These are phyloP conservation scores for Limtongia smithiae DNA, from an alignment of 805 yeast species.

Conservation along the genomic window DNA sequence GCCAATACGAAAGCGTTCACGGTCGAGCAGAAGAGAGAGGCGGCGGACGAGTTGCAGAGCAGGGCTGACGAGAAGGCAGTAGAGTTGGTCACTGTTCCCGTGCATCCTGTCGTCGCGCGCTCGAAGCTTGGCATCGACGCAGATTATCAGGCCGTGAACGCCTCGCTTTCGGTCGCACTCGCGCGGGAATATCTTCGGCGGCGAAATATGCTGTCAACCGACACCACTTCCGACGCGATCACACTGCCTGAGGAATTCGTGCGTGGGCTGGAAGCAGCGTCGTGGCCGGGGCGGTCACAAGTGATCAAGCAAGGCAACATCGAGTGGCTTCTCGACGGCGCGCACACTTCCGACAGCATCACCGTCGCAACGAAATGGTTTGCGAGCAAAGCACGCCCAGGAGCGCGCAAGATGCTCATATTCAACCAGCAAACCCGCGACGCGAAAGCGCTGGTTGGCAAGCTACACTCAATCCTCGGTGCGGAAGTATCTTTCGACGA, in stretches of 20 bases:
- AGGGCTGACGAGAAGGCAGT: slow-evolving; percentile 66
- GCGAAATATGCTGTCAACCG: slow-evolving; percentile 39
- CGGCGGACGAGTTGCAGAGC: slow-evolving; percentile 47
- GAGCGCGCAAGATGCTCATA: slow-evolving; percentile 50
- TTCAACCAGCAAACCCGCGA: slow-evolving; percentile 96
- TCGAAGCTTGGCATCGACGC: slow-evolving; percentile 67
- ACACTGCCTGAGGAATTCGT: slow-evolving; percentile 32
- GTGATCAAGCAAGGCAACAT: slow-evolving; percentile 41
- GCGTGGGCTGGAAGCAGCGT: slow-evolving; percentile 60
- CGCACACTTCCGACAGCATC: slow-evolving; percentile 88
- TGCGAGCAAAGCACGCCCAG: slow-evolving; percentile 24
- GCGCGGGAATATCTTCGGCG: slow-evolving; percentile 56
- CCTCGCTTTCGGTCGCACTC: slow-evolving; percentile 77
- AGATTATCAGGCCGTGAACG: slow-evolving; percentile 78
- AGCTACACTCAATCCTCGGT: slow-evolving; percentile 47
- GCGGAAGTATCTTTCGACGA: slow-evolving; percentile 57
- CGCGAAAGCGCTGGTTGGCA: slow-evolving; percentile 58
- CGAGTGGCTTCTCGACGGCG: slow-evolving; percentile 92
- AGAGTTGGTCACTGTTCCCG: slow-evolving; percentile 38
- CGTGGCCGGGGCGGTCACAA: slow-evolving; percentile 98
- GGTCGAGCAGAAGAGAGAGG: slow-evolving; percentile 54
- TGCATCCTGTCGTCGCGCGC: slow-evolving; percentile 39
- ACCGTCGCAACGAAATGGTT: slow-evolving; percentile 84
- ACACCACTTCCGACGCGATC: neutral
- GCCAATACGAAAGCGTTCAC: slow-evolving; percentile 60